phyloP scores from a whole-genome alignment of 805 yeast genomes.

The Sungouiozyma intestinalis region DNA sequence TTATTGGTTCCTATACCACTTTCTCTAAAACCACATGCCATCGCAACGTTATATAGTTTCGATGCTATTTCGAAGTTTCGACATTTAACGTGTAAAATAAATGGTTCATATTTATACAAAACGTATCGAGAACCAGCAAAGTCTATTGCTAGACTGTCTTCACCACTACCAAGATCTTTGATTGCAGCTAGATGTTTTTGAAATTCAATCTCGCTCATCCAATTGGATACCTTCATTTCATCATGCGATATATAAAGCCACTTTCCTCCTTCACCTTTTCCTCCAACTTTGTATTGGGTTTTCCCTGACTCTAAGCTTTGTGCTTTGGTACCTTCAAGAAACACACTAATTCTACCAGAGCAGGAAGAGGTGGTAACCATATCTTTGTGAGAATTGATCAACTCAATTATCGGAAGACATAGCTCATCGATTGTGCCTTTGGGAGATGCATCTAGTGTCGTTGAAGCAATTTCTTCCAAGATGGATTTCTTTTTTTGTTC shows the following conservation, averaged over 20 bases:
- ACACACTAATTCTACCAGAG: slow-evolving; percentile 78
- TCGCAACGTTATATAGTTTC: slow-evolving; percentile 55
- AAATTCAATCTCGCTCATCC: slow-evolving; percentile 34
- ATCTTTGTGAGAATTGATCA: slow-evolving; percentile 51
- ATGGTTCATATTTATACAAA: slow-evolving; percentile 73
- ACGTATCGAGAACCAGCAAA: slow-evolving; percentile 38
- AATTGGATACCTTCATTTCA: slow-evolving; percentile 34
- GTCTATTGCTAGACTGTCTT: neutral
- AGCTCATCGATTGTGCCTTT: slow-evolving; percentile 75
- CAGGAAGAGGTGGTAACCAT: slow-evolving; percentile 86
- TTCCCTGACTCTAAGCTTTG: slow-evolving; percentile 2
- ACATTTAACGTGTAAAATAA: slow-evolving; percentile 77
- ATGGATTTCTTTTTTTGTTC: slow-evolving; percentile 55
- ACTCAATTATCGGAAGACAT: slow-evolving; percentile 60
- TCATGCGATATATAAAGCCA: slow-evolving; percentile 80
- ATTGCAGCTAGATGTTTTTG: neutral
- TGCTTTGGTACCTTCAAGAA: slow-evolving; percentile 58
- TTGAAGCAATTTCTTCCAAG: slow-evolving; percentile 39
- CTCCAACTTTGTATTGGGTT: slow-evolving; percentile 42
- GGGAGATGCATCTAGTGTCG: slow-evolving; percentile 61
- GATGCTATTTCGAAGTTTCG: slow-evolving; percentile 49
- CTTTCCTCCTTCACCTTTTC: slow-evolving; percentile 76
- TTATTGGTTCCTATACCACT: slow-evolving; percentile 75
- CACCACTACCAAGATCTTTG: slow-evolving; percentile 4
- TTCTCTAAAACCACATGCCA: slow-evolving; percentile 81